Conservation (phyloP, 129 eudicot species). For the Smallanthus sonchifolius region DNA sequence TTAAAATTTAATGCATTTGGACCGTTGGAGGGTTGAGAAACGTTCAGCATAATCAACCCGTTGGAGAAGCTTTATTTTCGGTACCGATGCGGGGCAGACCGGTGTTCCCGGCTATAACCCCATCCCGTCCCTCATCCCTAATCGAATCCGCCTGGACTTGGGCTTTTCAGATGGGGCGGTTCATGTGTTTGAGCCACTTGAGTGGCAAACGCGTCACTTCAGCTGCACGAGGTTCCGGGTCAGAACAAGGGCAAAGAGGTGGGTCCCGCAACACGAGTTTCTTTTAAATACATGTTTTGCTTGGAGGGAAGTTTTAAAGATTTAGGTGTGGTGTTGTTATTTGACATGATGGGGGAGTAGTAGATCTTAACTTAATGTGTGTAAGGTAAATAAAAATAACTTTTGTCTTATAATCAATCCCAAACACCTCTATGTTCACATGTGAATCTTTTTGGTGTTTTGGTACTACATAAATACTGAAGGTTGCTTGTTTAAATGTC, state of each 20-base stretch:
- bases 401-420: too few species aligned
- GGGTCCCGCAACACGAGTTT: conserved; percentile 33
- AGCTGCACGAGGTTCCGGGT: conserved; percentile 55
- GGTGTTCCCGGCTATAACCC: too few species aligned
- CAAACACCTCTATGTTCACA: too few species aligned
- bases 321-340: conserved; percentile 12
- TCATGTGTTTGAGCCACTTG: conserved; percentile 89
- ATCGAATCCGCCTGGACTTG: conserved; percentile 72
- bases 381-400: neutral
- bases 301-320: conserved; percentile 3
- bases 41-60: too few species aligned
- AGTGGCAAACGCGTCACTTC: conserved; percentile 69
- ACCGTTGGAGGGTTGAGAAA: too few species aligned
- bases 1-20: too few species aligned
- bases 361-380: conserved; percentile 28
- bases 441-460: too few species aligned
- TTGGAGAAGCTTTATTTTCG: too few species aligned
- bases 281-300: conserved; percentile 32
- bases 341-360: conserved; percentile 16
- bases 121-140: conserved; percentile 70
- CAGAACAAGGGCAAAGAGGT: conserved; percentile 68
- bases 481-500: too few species aligned
- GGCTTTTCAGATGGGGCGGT: conserved; percentile 90
- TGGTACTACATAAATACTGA: too few species aligned
- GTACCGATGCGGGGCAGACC: too few species aligned